A percentile compares a stretch with the other conserved stretches of the same genome.
These are phyloP conservation scores for Alternaria gaisen DNA, from an alignment of 2,329 filamentous ascomycete species.

Conservation along the genomic window DNA sequence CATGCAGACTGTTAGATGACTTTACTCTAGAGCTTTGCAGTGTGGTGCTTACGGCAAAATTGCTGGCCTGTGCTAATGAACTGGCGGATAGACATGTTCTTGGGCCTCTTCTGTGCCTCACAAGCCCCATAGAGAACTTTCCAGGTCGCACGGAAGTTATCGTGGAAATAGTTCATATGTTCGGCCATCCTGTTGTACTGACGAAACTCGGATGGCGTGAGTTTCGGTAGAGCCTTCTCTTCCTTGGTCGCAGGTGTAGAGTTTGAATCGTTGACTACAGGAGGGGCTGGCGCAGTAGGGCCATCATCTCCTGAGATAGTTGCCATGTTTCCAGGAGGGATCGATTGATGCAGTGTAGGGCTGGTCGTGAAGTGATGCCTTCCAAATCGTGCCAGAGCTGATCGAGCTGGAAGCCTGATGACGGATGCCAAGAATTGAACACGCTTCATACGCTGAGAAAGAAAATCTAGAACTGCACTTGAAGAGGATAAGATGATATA, in stretches of 20 bases:
- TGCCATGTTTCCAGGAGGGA: constrained; percentile 11
- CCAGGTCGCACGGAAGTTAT: constrained; percentile 65
- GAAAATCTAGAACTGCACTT: neutral
- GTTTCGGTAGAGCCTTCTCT: constrained; percentile 63
- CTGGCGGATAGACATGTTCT: constrained; percentile 70
- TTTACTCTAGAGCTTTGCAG: neutral
- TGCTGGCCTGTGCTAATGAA: constrained; percentile 74
- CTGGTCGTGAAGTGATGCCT: constrained; percentile 1
- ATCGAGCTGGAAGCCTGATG: constrained; percentile 6
- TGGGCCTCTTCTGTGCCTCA: constrained; percentile 65
- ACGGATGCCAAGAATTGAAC: constrained; percentile 9
- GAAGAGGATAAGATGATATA: neutral
- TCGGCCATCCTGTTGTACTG: constrained; percentile 77
- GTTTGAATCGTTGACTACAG: constrained; percentile 6
- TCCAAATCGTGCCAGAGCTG: neutral
- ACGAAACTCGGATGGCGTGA: constrained; percentile 72
- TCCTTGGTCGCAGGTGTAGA: constrained; percentile 5
- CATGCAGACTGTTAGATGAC: neutral
- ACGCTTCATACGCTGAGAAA: constrained; percentile 14
- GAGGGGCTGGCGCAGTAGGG: constrained; percentile 8
- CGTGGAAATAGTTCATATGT: constrained; percentile 73
- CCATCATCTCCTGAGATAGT: constrained; percentile 6
- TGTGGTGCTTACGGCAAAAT: constrained; percentile 62
- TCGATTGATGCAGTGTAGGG: constrained; percentile 1
- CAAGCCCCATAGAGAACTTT: constrained; percentile 74